Percentiles rank a stretch among this genome's conserved stretches.
Evolutionary conservation across 2,329 filamentous ascomycete species (phyloP).

Genomic region (Fusarium verrucosum): DNA sequence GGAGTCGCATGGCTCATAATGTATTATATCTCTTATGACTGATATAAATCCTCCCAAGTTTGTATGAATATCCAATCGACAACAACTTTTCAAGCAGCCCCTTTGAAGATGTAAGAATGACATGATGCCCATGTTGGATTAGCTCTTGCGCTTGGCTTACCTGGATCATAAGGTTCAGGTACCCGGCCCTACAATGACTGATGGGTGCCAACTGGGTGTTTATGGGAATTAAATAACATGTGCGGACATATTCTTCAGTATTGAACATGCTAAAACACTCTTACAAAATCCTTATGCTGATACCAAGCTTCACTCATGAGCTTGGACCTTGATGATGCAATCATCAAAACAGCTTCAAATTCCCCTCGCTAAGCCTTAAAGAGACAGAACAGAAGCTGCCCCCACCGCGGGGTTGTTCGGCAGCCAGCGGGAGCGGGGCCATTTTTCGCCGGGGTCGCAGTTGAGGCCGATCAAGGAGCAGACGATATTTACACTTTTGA

Average conservation of each 20-base stretch:
- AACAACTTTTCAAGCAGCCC: too few species aligned
- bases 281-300: not conserved
- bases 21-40: too few species aligned
- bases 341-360: slow-evolving; percentile 3
- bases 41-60: not conserved
- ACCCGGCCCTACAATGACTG: not conserved
- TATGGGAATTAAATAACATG: not conserved
- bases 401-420: slow-evolving; percentile 20
- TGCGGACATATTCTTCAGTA: not conserved
- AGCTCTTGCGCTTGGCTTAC: not conserved
- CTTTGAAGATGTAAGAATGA: not conserved
- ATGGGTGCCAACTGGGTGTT: too few species aligned
- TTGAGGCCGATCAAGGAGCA: slow-evolving; percentile 31
- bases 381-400: not conserved
- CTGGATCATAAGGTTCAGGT: not conserved
- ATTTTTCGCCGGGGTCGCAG: slow-evolving; percentile 28
- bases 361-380: slow-evolving; percentile 23
- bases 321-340: slow-evolving; percentile 22
- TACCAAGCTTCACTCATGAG: not conserved
- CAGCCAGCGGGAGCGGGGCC: slow-evolving; percentile 37
- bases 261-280: not conserved
- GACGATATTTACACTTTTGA: slow-evolving; percentile 11
- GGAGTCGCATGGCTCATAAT: too few species aligned
- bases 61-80: too few species aligned
- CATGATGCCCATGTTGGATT: not conserved